Conservation (phyloP, 1,284 basidiomycete species). For the Moesziomyces sp. region DNA sequence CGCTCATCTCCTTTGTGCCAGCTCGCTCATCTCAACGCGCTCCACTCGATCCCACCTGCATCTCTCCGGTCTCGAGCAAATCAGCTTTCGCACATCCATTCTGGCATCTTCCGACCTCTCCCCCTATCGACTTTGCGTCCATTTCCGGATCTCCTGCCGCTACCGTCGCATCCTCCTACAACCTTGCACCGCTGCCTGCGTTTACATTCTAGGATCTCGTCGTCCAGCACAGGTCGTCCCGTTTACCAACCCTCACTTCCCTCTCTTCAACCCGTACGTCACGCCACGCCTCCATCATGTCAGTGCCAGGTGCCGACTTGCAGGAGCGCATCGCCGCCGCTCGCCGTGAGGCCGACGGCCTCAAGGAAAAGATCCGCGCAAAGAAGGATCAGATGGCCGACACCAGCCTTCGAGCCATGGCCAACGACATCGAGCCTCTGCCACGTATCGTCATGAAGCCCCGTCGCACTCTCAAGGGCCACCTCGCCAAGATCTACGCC, state of each 20-base stretch:
- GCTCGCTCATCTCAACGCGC: too few species aligned
- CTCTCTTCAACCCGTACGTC: too few species aligned
- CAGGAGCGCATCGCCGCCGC: constrained; percentile 84
- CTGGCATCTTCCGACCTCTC: too few species aligned
- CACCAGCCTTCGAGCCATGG: constrained; percentile 94
- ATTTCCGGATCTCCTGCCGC: too few species aligned
- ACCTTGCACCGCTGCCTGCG: too few species aligned
- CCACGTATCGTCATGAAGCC: constrained; percentile 96
- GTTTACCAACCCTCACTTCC: too few species aligned
- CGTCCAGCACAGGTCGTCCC: background rate
- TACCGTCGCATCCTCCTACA: too few species aligned
- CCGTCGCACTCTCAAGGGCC: constrained; percentile 91
- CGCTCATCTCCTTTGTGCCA: too few species aligned
- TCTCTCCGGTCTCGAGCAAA: too few species aligned
- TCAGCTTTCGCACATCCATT: too few species aligned
- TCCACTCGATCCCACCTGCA: too few species aligned
- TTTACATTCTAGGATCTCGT: background rate
- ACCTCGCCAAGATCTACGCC: constrained; percentile 98
- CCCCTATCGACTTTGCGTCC: too few species aligned
- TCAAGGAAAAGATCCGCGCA: constrained; percentile 96
- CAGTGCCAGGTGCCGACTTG: constrained; percentile 60
- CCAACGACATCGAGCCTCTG: constrained; percentile 91
- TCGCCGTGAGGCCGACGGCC: constrained; percentile 90
- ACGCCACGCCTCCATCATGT: constrained; percentile 19
- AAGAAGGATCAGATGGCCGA: constrained; percentile 95